Evolutionary conservation across 345 rosid genomes (phyloP).

Genomic region (Psidium guajava): DNA sequence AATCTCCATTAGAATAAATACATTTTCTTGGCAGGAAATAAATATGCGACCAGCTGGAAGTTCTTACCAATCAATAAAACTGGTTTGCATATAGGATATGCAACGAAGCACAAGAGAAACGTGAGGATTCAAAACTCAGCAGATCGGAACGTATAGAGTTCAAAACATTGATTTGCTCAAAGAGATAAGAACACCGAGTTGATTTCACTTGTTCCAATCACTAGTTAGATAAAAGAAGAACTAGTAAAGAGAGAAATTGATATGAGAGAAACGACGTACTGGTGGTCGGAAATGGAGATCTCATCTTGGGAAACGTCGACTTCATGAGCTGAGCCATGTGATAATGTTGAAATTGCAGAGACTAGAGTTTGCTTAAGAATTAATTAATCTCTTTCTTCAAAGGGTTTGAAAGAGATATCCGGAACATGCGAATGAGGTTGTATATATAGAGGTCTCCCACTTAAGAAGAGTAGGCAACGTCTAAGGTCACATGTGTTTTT

Average conservation of each 20-base stretch:
- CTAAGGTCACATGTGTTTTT: background rate
- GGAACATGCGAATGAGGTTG: background rate
- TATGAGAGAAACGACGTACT: background rate
- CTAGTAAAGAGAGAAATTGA: background rate
- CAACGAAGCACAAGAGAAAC: background rate
- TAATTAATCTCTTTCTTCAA: background rate
- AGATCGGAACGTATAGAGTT: background rate
- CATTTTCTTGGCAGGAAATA: background rate
- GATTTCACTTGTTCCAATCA: background rate
- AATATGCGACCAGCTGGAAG: background rate
- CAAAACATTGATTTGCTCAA: background rate
- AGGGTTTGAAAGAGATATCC: background rate
- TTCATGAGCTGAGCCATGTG: background rate
- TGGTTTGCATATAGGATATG: background rate
- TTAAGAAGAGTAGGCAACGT: too few relatives aligned
- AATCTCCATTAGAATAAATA: background rate
- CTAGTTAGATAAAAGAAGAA: background rate
- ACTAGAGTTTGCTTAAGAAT: background rate
- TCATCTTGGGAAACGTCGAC: background rate
- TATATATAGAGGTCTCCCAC: background rate
- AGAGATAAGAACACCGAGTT: background rate
- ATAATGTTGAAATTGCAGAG: background rate
- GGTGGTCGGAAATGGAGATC: background rate
- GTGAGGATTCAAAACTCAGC: background rate
- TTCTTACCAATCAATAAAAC: background rate